A percentile compares a stretch with the other conserved stretches of the same genome.
Conservation (phyloP, 192 early-diverging fungal species). For the Podila epigama region DNA sequence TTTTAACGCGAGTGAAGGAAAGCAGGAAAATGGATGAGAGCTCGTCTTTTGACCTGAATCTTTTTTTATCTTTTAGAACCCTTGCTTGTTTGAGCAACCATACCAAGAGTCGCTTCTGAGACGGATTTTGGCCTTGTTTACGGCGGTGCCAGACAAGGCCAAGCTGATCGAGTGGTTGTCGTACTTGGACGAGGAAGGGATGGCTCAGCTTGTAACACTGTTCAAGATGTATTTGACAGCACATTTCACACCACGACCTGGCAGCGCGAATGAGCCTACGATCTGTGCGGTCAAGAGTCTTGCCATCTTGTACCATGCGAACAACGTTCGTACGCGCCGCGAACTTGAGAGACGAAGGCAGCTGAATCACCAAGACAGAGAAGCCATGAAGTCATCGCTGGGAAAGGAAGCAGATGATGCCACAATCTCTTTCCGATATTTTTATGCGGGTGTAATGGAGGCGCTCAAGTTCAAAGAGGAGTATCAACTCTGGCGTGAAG, state of each 20-base stretch:
- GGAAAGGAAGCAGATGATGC: slow-evolving; percentile 14
- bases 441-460: slow-evolving; percentile 47
- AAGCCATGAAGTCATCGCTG: slow-evolving; percentile 1
- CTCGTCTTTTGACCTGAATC: neutral
- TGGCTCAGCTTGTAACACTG: slow-evolving; percentile 51
- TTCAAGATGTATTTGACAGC: slow-evolving; percentile 59
- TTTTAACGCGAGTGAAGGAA: neutral
- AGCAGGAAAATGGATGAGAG: no score
- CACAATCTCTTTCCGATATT: slow-evolving; percentile 38
- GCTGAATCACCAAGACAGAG: slow-evolving; percentile 55
- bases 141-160: slow-evolving; percentile 39
- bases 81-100: slow-evolving; percentile 54
- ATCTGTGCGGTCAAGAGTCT: slow-evolving; percentile 61
- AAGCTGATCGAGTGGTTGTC: slow-evolving; percentile 61
- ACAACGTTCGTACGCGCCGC: slow-evolving; percentile 47
- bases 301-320: slow-evolving; percentile 60
- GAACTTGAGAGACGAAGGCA: slow-evolving; percentile 44
- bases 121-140: slow-evolving; percentile 54
- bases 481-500: slow-evolving; percentile 73
- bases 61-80: slow-evolving; percentile 55
- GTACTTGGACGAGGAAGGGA: slow-evolving; percentile 49
- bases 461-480: slow-evolving; percentile 81
- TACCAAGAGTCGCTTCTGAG: slow-evolving; percentile 58
- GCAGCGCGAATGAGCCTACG: slow-evolving; percentile 51
- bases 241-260: slow-evolving; percentile 53